Base-by-base conservation (phyloP, 2,329 filamentous ascomycete species). In the Diaporthe longicolla region DNA sequence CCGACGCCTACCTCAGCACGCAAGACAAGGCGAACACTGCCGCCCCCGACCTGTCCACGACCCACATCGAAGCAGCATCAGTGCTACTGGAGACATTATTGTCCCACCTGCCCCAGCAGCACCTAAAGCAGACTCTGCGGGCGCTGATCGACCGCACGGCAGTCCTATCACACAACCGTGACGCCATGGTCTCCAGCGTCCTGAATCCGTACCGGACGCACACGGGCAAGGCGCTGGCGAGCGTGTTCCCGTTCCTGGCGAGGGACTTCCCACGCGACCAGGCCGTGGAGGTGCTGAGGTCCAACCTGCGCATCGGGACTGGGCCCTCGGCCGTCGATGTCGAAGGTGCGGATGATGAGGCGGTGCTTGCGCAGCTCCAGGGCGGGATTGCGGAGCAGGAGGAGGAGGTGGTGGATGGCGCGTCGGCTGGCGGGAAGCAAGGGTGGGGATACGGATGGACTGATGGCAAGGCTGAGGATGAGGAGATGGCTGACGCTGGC, bases 131-230 rank as follows among this genome's bases (percentile, higher is more conserved):
- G 11, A 90, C 93, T 2, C 81, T 94, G 26, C 92, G 96, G 70
- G 89, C 92, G 15, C 90, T 94, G 65, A 87, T 98, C 76, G 95
- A 98, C 79, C 93, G 94, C 76, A 94, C 94, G 3, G 93, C 94
- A 26, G 93, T 98, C 72, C 84, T 98, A 29, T 89, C 87, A 7
- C 87, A 88, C 74, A 88, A 92, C 81, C 92, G 91, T 79, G 87
- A 92, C 43, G 93, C 93, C 55, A 94, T 98, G 89, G 80, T 97
- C 15, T 91, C 95, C 8, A 96, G 94, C 81, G 91, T 97, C 17
- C 85, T 98, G 74, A 95, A 97, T 82, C 94, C 95, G 0, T 90
- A 92, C 82, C 84, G 91, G 76, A 86, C 91, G 79, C 85, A 89
- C 79, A 88, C 91, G 80, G 89, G 92, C 55, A 86, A 90, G 76